Evolutionary conservation across 139 green algal genomes (phyloP).

Genomic region (Chlorella vulgaris): DNA sequence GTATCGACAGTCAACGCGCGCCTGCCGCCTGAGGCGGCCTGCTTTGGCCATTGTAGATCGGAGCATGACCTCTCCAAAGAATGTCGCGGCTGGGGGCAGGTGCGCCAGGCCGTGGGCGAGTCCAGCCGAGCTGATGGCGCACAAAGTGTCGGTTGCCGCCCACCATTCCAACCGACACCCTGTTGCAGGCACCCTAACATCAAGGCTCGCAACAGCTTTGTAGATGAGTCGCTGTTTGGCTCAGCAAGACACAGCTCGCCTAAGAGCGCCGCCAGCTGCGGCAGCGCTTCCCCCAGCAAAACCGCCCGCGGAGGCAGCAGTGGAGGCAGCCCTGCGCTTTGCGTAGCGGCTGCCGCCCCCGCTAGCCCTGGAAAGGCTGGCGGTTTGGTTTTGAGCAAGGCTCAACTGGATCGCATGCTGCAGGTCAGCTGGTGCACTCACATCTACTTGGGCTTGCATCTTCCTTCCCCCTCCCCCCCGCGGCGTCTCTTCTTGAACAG

Average conservation of each 20-base stretch:
- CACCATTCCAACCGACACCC: no score
- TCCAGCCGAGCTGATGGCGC: no score
- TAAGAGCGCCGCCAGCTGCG: background rate
- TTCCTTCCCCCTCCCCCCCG: no score
- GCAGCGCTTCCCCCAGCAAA: background rate
- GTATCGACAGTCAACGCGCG: no score
- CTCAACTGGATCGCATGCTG: slow-evolving; percentile 34
- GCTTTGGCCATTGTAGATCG: no score
- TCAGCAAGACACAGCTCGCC: background rate
- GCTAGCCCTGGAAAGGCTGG: background rate
- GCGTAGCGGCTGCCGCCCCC: background rate
- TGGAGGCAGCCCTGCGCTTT: background rate
- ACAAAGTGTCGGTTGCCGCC: no score
- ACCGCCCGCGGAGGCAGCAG: background rate
- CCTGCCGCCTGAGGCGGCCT: no score
- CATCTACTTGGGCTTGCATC: no score
- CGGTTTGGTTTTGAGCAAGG: slow-evolving; percentile 10
- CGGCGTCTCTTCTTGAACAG: no score
- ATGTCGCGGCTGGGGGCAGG: no score
- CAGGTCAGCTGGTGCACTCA: slow-evolving; percentile 18
- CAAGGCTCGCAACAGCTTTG: slow-evolving; percentile 13
- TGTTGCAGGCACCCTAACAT: slow-evolving; percentile 14
- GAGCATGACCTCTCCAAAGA: no score
- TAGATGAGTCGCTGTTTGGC: slow-evolving; percentile 35
- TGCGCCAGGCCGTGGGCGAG: no score